These are phyloP conservation scores for Coniochaeta sp. DNA, from an alignment of 2,329 filamentous ascomycete genomes.

Conservation along the genomic window DNA sequence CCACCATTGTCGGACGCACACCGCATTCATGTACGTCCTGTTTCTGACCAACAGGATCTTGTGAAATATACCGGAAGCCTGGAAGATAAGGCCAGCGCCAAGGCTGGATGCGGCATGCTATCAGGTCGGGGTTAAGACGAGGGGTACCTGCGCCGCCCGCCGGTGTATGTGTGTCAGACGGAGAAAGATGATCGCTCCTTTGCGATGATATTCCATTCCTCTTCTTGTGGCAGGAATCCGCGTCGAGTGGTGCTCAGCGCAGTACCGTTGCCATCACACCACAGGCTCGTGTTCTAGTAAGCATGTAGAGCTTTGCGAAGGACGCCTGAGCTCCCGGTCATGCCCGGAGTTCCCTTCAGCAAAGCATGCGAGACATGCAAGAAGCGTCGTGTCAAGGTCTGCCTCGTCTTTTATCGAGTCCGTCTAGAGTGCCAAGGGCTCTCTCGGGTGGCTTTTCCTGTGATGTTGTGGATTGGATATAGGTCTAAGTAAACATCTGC, in stretches of 20 bases:
- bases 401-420: background rate
- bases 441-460: background rate
- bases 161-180: background rate
- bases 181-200: background rate
- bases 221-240: background rate
- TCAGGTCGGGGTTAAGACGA: background rate
- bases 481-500: background rate
- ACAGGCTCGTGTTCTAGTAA: background rate
- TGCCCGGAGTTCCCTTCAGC: background rate
- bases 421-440: background rate
- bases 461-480: background rate
- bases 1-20: background rate
- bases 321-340: background rate
- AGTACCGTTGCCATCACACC: background rate
- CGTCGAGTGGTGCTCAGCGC: background rate
- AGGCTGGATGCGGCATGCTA: background rate
- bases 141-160: background rate
- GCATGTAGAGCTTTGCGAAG: background rate
- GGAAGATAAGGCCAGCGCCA: background rate
- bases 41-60: background rate
- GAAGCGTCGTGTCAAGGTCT: background rate
- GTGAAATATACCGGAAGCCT: background rate
- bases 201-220: background rate
- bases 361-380: background rate
- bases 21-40: background rate